Conservation (phyloP, 768 basidiomycete genomes). For the Boletus rubroflammeus region DNA sequence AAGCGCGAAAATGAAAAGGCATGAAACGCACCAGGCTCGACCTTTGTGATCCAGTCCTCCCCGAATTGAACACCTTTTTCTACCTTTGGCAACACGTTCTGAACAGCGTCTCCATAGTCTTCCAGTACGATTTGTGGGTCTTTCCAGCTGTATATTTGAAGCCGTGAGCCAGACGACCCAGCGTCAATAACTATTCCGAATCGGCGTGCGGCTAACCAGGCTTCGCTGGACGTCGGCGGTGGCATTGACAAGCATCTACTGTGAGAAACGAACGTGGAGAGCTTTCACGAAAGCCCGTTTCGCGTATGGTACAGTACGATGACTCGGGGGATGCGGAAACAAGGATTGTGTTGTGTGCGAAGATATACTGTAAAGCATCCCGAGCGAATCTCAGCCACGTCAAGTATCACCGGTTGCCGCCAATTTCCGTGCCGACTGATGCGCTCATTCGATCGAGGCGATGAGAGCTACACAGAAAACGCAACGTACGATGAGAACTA, state of each 20-base stretch:
- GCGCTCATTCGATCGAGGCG: neutral
- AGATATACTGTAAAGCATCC: neutral
- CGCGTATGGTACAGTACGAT: conserved; percentile 7
- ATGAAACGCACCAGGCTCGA: conserved; percentile 78
- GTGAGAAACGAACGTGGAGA: conserved; percentile 22
- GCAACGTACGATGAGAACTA: neutral
- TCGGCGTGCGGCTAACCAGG: conserved; percentile 76
- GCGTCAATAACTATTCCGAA: conserved; percentile 98
- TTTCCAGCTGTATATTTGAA: conserved; percentile 97
- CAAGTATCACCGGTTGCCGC: neutral
- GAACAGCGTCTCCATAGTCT: conserved; percentile 46
- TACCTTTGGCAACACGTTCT: conserved; percentile 69
- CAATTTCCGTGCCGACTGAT: neutral
- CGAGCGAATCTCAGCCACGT: conserved; percentile 3
- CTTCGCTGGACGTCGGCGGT: conserved; percentile 63
- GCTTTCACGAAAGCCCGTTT: conserved; percentile 16
- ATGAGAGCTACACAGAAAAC: neutral
- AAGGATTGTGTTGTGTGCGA: neutral
- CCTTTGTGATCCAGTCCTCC: conserved; percentile 86
- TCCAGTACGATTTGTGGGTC: conserved; percentile 65
- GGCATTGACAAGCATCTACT: conserved; percentile 53
- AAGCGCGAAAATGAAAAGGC: no score
- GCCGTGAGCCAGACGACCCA: conserved; percentile 89
- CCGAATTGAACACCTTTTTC: conserved; percentile 85
- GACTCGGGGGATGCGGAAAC: neutral